These are phyloP conservation scores for Panicum hallii DNA, from an alignment of 202 grass and related monocot genomes.

Conservation along the genomic window DNA sequence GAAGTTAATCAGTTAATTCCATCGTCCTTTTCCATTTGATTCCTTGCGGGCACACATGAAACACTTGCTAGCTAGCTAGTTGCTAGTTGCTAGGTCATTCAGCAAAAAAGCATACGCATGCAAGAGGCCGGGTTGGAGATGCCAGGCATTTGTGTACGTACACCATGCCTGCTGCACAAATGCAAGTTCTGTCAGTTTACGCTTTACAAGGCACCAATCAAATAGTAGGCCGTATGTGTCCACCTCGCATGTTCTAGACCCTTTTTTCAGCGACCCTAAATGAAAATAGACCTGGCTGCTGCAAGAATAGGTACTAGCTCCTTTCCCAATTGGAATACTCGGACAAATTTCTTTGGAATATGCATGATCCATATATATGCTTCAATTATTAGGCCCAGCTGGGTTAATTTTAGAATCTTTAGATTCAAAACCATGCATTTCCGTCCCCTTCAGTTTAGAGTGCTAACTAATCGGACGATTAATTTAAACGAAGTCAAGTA, in stretches of 20 bases:
- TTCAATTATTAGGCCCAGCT: slow-evolving; percentile 5
- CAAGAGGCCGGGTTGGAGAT: neutral
- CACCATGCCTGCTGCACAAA: neutral
- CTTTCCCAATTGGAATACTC: slow-evolving; percentile 13
- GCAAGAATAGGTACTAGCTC: neutral
- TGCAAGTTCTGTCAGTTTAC: neutral
- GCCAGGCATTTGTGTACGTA: neutral
- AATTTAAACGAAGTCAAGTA: slow-evolving; percentile 32
- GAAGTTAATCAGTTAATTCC: neutral
- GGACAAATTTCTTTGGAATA: slow-evolving; percentile 11
- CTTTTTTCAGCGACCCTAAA: no score
- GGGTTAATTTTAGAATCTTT: neutral
- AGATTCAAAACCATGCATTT: neutral
- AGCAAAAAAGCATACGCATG: neutral
- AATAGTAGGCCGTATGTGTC: neutral
- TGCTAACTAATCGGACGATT: neutral
- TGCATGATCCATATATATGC: neutral
- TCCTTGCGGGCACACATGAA: slow-evolving; percentile 23
- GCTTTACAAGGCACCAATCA: neutral
- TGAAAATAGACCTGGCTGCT: neutral
- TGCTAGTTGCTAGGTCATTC: neutral
- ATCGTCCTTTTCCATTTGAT: slow-evolving; percentile 12
- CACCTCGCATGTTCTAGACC: slow-evolving; percentile 1
- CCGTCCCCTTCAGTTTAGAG: neutral
- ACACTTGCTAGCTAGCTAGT: slow-evolving; percentile 33